phyloP scores from a whole-genome alignment of 176 grass and related monocot genomes.

The Ananas comosus region DNA sequence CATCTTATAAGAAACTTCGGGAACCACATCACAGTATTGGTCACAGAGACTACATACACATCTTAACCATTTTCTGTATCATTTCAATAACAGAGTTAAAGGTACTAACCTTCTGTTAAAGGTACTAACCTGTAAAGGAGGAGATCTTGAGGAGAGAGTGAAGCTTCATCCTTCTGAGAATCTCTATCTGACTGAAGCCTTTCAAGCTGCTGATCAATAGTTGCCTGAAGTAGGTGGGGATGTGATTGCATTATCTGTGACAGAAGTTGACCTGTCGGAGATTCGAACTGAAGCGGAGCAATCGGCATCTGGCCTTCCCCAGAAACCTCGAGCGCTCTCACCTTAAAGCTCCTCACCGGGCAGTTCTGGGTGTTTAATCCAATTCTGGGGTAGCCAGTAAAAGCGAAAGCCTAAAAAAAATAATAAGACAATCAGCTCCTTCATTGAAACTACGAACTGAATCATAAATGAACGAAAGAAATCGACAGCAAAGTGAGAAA shows the following conservation, averaged over 20 bases:
- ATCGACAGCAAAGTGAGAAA: too few species aligned
- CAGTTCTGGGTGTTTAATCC: constrained; percentile 28
- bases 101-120: constrained; percentile 34
- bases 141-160: constrained; percentile 38
- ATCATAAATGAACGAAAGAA: too few species aligned
- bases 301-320: constrained; percentile 39
- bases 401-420: constrained; percentile 39
- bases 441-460: neutral
- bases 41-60: too few species aligned
- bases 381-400: constrained; percentile 22
- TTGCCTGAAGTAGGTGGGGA: constrained; percentile 64
- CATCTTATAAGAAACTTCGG: too few species aligned
- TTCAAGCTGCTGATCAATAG: constrained; percentile 88
- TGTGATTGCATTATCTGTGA: constrained; percentile 75
- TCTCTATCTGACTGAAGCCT: constrained; percentile 56
- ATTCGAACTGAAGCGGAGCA: constrained; percentile 75
- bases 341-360: constrained; percentile 28
- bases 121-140: constrained; percentile 69
- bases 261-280: constrained; percentile 80
- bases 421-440: neutral
- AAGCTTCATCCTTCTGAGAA: constrained; percentile 55
- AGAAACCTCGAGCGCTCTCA: constrained; percentile 45
- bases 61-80: too few species aligned
- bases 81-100: neutral
- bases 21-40: too few species aligned